phyloP scores from a whole-genome alignment of 306 rosid genomes.

The Acmispon strigosus region DNA sequence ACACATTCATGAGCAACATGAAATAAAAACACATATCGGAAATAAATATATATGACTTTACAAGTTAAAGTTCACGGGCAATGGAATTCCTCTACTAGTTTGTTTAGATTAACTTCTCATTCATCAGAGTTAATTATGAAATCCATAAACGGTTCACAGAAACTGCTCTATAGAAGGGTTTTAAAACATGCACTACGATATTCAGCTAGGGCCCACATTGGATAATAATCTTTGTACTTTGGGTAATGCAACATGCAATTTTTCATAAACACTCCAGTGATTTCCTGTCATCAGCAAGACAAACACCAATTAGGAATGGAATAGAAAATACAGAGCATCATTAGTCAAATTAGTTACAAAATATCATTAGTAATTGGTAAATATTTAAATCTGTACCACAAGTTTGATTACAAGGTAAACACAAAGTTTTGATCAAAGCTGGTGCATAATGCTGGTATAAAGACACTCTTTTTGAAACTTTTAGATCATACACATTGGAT shows the following conservation, averaged over 20 bases:
- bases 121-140: too few species aligned
- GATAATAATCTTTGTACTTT: conserved; percentile 58
- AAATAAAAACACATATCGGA: not conserved
- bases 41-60: not conserved
- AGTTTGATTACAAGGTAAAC: too few species aligned
- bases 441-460: not conserved
- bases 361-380: too few species aligned
- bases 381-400: too few species aligned
- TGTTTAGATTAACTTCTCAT: too few species aligned
- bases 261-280: conserved; percentile 54
- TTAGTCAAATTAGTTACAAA: not conserved
- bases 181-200: conserved; percentile 15
- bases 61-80: conserved; percentile 3
- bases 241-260: conserved; percentile 68
- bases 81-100: conserved; percentile 32
- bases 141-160: too few species aligned
- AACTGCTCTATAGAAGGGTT: too few species aligned
- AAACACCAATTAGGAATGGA: too few species aligned
- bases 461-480: too few species aligned
- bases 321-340: too few species aligned
- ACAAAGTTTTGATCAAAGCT: too few species aligned
- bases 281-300: too few species aligned
- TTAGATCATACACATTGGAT: rapidly evolving
- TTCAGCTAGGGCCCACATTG: conserved; percentile 69
- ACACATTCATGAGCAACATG: not conserved